These are phyloP conservation scores for Xerocomus amazonicus DNA, from an alignment of 1,284 basidiomycete genomes.

Conservation along the genomic window DNA sequence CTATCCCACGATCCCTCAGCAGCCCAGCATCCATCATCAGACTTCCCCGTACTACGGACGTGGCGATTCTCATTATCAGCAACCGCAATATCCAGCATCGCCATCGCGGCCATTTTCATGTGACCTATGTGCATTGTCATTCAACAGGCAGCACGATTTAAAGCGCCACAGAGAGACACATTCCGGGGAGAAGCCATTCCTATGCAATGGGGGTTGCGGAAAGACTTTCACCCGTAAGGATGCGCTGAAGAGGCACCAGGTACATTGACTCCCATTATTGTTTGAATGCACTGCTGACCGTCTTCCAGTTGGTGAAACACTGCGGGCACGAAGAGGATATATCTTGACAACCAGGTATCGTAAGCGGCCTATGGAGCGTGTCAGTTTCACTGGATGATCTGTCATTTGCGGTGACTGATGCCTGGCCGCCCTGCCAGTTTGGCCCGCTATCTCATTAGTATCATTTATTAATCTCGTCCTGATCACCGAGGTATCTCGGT, in stretches of 20 bases:
- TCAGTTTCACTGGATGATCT: slow-evolving; percentile 14
- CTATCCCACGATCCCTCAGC: slow-evolving; percentile 26
- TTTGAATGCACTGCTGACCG: slow-evolving; percentile 13
- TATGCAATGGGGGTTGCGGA: slow-evolving; percentile 75
- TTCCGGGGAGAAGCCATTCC: slow-evolving; percentile 75
- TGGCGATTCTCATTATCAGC: slow-evolving; percentile 25
- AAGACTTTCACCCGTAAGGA: slow-evolving; percentile 83
- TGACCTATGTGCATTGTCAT: slow-evolving; percentile 75
- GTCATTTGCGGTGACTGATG: slow-evolving; percentile 18
- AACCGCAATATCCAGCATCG: slow-evolving; percentile 57
- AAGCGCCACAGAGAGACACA: slow-evolving; percentile 79
- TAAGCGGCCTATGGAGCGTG: slow-evolving; percentile 18
- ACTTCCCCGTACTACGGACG: slow-evolving; percentile 31
- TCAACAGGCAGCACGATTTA: slow-evolving; percentile 77
- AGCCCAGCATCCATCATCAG: slow-evolving; percentile 11
- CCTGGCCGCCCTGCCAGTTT: slow-evolving; percentile 8
- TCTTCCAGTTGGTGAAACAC: slow-evolving; percentile 63
- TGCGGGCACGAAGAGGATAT: slow-evolving; percentile 66
- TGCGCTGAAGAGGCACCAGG: slow-evolving; percentile 78
- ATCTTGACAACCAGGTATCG: slow-evolving; percentile 23
- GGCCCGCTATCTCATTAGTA: slow-evolving; percentile 21
- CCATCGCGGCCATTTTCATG: slow-evolving; percentile 70
- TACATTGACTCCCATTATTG: slow-evolving; percentile 28
- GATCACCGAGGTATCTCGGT: slow-evolving; percentile 15
- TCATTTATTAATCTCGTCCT: slow-evolving; percentile 25